A percentile compares a stretch with the other conserved stretches of the same genome.
Conservation (phyloP, 345 rosid genomes). For the Boechera retrofracta region DNA sequence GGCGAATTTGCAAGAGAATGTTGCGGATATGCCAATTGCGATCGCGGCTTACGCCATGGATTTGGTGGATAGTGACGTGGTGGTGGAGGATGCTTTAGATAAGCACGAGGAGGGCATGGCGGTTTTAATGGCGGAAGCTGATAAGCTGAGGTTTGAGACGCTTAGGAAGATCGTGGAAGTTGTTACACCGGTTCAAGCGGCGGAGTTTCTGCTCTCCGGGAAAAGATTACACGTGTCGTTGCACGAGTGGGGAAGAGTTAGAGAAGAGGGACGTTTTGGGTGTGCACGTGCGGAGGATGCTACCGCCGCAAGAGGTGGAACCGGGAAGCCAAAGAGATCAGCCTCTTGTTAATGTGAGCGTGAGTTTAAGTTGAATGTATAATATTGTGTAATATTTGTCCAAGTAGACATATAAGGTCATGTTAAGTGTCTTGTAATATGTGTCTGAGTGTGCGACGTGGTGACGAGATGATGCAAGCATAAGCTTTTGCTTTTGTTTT, state of each 20-base stretch:
- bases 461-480: constrained; percentile 10
- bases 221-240: constrained; percentile 52
- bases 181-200: constrained; percentile 51
- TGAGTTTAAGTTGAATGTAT: constrained; percentile 4
- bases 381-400: constrained; percentile 13
- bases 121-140: constrained; percentile 45
- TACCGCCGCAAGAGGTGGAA: neutral
- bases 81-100: constrained; percentile 41
- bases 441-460: neutral
- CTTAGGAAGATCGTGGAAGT: constrained; percentile 40
- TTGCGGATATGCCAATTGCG: constrained; percentile 50
- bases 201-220: constrained; percentile 51
- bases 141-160: constrained; percentile 49
- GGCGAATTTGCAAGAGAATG: constrained; percentile 55
- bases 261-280: constrained; percentile 41
- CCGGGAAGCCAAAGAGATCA: constrained; percentile 10
- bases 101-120: constrained; percentile 42
- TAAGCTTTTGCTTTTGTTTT: constrained; percentile 30
- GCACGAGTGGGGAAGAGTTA: constrained; percentile 51
- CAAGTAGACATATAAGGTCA: constrained; percentile 15
- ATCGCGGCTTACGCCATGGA: constrained; percentile 31
- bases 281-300: constrained; percentile 25
- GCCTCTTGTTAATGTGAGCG: constrained; percentile 24
- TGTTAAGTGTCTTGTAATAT: constrained; percentile 9
- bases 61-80: neutral